Conservation (phyloP, 192 early-diverging fungal genomes). For the Podila epigama region DNA sequence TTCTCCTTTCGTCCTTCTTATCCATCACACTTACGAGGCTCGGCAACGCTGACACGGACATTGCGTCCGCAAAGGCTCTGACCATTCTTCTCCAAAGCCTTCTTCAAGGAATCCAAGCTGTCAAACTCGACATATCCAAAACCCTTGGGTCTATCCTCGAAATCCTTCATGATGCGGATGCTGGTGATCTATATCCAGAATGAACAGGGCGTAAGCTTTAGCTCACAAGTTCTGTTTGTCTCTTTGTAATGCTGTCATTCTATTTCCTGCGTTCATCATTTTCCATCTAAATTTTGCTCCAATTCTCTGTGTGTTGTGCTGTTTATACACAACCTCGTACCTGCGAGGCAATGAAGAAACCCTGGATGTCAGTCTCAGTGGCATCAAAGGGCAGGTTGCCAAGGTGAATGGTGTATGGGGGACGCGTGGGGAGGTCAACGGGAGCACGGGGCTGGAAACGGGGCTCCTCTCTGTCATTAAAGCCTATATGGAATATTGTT, state of each 20-base stretch:
- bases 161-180: conserved; percentile 85
- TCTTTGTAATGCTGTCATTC: no score
- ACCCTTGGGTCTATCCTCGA: conserved; percentile 85
- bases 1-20: neutral
- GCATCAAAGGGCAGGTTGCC: conserved; percentile 91
- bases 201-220: no score
- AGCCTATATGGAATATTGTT: conserved; percentile 18
- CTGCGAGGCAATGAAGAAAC: conserved; percentile 75
- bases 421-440: conserved; percentile 76
- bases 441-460: conserved; percentile 56
- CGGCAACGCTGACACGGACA: conserved; percentile 89
- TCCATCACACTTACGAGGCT: conserved; percentile 69
- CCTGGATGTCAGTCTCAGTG: conserved; percentile 76
- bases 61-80: conserved; percentile 70
- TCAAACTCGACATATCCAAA: conserved; percentile 98
- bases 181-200: conserved; percentile 64
- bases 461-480: conserved; percentile 31
- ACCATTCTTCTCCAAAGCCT: conserved; percentile 74
- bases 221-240: no score
- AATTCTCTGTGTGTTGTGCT: neutral
- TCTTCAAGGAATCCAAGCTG: conserved; percentile 80
- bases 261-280: no score
- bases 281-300: no score
- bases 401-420: conserved; percentile 91
- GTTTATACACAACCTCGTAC: conserved; percentile 47